phyloP scores from a whole-genome alignment of 2,329 filamentous ascomycete genomes.

The Dothistroma pini region DNA sequence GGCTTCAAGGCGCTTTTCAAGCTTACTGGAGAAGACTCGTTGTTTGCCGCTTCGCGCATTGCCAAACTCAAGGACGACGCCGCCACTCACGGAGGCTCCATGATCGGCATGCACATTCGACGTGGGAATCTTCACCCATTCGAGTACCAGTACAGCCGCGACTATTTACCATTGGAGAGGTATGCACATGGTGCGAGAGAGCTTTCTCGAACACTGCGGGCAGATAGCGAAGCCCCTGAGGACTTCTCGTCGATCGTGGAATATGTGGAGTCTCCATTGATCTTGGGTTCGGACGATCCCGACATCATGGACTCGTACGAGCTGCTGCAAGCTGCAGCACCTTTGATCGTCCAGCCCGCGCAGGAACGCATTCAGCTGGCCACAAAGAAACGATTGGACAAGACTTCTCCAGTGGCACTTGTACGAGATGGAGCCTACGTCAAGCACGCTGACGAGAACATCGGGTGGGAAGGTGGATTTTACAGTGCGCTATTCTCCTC shows the following conservation, averaged over 20 bases:
- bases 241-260: constrained; percentile 67
- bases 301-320: constrained; percentile 66
- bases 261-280: constrained; percentile 42
- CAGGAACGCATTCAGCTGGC: constrained; percentile 76
- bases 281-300: constrained; percentile 79
- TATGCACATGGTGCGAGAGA: constrained; percentile 45
- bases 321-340: constrained; percentile 45
- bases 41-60: constrained; percentile 61
- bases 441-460: constrained; percentile 68
- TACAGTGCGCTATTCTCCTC: constrained; percentile 79
- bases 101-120: constrained; percentile 73
- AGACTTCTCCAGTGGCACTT: constrained; percentile 27
- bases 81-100: constrained; percentile 48
- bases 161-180: constrained; percentile 70
- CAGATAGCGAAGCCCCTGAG: constrained; percentile 39
- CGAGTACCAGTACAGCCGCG: constrained; percentile 74
- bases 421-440: constrained; percentile 50
- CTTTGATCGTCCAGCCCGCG: constrained; percentile 49
- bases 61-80: constrained; percentile 52
- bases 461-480: constrained; percentile 88
- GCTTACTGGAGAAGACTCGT: constrained; percentile 62
- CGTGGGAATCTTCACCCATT: constrained; percentile 74
- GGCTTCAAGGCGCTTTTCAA: constrained; percentile 73
- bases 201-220: constrained; percentile 10
- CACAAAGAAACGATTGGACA: constrained; percentile 54